Conservation (phyloP, 306 rosid species). For the Luffa acutangula region DNA sequence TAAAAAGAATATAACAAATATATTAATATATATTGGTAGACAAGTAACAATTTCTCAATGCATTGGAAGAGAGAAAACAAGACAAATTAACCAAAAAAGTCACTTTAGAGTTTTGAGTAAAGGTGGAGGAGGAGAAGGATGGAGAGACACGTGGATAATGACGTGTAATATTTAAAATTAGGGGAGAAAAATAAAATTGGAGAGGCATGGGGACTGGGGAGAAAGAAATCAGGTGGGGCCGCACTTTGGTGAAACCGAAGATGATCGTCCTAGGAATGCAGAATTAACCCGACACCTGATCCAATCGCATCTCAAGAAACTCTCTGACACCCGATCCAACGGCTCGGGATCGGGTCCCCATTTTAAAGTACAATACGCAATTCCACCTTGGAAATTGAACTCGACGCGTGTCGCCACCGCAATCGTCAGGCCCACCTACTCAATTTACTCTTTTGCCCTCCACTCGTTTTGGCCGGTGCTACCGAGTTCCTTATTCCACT, state of each 20-base stretch:
- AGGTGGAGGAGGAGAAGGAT: background rate
- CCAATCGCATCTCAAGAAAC: background rate
- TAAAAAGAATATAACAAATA: no score
- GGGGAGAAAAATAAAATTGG: background rate
- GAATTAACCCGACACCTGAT: background rate
- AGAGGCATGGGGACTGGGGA: background rate
- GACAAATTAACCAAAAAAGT: background rate
- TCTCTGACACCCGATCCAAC: constrained; percentile 9
- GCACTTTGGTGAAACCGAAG: constrained; percentile 5
- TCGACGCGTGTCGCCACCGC: background rate
- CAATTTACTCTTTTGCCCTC: background rate
- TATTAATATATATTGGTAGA: no score
- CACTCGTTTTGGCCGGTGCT: background rate
- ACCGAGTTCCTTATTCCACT: background rate
- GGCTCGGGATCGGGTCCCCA: background rate
- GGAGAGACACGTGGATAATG: background rate
- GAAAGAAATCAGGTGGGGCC: constrained; percentile 2
- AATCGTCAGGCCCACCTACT: background rate
- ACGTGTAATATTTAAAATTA: background rate
- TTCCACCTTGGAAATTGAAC: background rate
- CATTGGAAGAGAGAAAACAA: no score
- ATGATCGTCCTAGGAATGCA: background rate
- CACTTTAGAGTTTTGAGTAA: background rate
- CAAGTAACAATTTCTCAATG: no score
- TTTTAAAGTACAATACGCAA: background rate